phyloP scores from a whole-genome alignment of 2,329 filamentous ascomycete species.

The Penicillium aurantiogriseum region DNA sequence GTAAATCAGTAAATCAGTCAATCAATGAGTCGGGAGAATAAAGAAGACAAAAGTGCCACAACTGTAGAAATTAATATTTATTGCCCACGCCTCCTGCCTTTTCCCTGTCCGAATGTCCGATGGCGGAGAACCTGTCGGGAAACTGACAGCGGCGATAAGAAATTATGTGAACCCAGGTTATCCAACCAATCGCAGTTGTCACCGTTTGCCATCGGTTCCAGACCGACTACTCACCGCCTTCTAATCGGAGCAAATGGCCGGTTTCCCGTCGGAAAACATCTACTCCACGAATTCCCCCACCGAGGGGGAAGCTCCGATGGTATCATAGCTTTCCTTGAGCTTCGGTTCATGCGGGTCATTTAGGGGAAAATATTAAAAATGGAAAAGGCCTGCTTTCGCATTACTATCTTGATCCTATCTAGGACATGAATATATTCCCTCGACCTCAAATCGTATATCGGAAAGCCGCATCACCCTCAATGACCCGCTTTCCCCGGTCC shows the following conservation, averaged over 20 bases:
- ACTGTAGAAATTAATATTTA: constrained; percentile 9
- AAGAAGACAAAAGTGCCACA: constrained; percentile 4
- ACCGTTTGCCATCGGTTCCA: background rate
- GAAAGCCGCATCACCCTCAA: constrained; percentile 38
- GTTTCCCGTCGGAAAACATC: constrained; percentile 21
- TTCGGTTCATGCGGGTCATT: background rate
- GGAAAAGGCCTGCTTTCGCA: background rate
- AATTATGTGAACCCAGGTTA: background rate
- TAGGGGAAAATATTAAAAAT: background rate
- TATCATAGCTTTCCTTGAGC: background rate
- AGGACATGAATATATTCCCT: background rate
- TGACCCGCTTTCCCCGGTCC: constrained; percentile 33
- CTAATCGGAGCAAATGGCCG: background rate
- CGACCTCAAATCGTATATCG: constrained; percentile 36
- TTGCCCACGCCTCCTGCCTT: background rate
- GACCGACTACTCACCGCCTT: background rate
- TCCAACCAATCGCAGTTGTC: background rate
- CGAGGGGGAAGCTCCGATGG: background rate
- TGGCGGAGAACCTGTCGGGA: constrained; percentile 7
- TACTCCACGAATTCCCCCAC: constrained; percentile 4
- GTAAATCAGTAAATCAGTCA: background rate
- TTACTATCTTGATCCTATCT: background rate
- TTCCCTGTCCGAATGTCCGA: constrained; percentile 7
- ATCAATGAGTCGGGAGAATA: background rate
- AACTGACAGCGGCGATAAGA: constrained; percentile 5